A percentile compares a stretch with the other conserved stretches of the same genome.
These are phyloP conservation scores for Theobroma cacao DNA, from an alignment of 345 rosid genomes.

Conservation along the genomic window DNA sequence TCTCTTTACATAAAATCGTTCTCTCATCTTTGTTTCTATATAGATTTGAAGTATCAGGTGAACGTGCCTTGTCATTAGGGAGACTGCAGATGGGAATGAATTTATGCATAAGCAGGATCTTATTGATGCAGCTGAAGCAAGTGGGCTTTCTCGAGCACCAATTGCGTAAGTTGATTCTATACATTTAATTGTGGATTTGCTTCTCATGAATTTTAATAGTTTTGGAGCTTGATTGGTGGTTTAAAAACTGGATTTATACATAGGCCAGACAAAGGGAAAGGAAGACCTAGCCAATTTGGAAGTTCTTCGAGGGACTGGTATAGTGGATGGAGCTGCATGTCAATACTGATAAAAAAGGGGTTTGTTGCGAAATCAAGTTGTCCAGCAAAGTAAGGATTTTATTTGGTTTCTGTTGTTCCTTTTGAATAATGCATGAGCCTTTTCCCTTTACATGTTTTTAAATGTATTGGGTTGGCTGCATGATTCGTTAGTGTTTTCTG, in stretches of 20 bases:
- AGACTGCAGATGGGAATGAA: constrained; percentile 55
- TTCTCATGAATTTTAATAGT: neutral
- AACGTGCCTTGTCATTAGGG: constrained; percentile 38
- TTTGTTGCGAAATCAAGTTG: constrained; percentile 85
- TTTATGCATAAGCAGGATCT: constrained; percentile 85
- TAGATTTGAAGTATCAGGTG: constrained; percentile 11
- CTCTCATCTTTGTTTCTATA: neutral
- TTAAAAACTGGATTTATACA: constrained; percentile 5
- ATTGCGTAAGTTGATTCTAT: constrained; percentile 49
- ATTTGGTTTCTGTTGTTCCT: neutral
- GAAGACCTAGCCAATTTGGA: constrained; percentile 64
- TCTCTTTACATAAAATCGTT: neutral
- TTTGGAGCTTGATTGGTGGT: constrained; percentile 12
- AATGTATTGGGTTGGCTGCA: neutral
- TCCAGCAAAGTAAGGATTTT: constrained; percentile 75
- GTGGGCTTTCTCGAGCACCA: constrained; percentile 83
- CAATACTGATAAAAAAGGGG: constrained; percentile 73
- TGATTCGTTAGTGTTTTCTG: neutral
- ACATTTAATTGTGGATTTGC: neutral
- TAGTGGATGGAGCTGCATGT: constrained; percentile 96
- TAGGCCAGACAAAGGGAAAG: constrained; percentile 89
- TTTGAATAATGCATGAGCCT: neutral
- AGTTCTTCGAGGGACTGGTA: constrained; percentile 83
- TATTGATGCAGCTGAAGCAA: constrained; percentile 90
- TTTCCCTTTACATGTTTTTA: neutral